Base-by-base conservation (phyloP, 2,329 filamentous ascomycete genomes). In the Pleomassaria siparia region DNA sequence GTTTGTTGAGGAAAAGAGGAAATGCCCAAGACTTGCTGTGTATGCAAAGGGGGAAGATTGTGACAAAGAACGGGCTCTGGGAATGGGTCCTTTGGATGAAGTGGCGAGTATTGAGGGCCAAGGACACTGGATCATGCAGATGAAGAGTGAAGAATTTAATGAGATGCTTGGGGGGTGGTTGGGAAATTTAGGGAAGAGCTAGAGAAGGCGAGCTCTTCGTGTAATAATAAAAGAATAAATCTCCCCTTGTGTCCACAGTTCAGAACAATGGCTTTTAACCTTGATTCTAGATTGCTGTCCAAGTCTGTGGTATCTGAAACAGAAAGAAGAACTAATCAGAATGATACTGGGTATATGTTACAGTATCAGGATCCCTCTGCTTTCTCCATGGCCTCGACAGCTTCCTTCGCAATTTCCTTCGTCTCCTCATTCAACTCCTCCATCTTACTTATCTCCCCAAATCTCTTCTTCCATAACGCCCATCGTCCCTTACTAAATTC, bases 401-500 rank as follows among this genome's bases (percentile, higher is more conserved):
- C 62, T 28, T 65, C 56, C 18, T 39, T 58, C 13, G 64, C 59
- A 18, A 63, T 46, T 3, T 39, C 11, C 44, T 49, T 60, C 2
- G 67, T 67, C 30, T 53, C 44, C 5, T 64, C 57, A 5, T 29
- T 55, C 2, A 67, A 40, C 1, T 45, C 56, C 18, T 62, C 55
- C 49, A 58, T 53, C 11, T 54, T 40, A 2, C 44, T 49, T 28
- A 69, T 44, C 12, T 53, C 54, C 0, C 50, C 57, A 49, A 70
- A 65, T 36, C 65, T 55, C 32, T 60, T 56, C 42, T 64, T 66
- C 66, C 67, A 69, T 10, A 69, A 50, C 7, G 43, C 49, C 66
- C 66, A 70, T 28, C 66, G 56, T 45, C 56, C 59, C 39, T 62
- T 63, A 40, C 61, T 66, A 37, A 68, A 67, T 42, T 55, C 64